Conservation (phyloP, 1,284 basidiomycete species). For the Moesziomyces globuligerus region DNA sequence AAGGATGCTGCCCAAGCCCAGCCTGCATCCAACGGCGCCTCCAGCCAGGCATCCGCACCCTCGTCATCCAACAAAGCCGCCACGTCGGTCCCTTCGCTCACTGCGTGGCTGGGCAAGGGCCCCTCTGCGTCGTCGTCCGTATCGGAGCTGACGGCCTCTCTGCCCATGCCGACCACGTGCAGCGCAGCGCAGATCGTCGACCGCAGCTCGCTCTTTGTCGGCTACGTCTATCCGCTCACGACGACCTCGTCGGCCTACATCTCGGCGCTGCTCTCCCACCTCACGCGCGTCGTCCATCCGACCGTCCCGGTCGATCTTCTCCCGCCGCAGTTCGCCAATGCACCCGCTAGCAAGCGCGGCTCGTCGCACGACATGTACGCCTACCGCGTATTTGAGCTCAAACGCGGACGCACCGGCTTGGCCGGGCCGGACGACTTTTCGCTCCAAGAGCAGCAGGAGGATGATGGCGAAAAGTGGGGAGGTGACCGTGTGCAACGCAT, state of each 20-base stretch:
- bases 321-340: constrained; percentile 54
- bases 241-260: constrained; percentile 38
- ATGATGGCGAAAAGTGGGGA: constrained; percentile 65
- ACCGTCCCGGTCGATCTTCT: constrained; percentile 47
- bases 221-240: constrained; percentile 60
- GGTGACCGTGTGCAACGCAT: constrained; percentile 53
- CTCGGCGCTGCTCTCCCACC: constrained; percentile 52
- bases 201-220: constrained; percentile 63
- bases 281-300: constrained; percentile 60
- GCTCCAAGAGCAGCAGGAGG: constrained; percentile 58
- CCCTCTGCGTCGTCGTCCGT: constrained; percentile 39
- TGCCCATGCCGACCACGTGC: constrained; percentile 56
- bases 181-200: constrained; percentile 56
- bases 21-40: neutral
- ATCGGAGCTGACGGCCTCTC: constrained; percentile 30
- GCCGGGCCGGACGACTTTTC: constrained; percentile 62
- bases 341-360: constrained; percentile 46
- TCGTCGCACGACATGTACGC: constrained; percentile 65
- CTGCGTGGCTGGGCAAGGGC: constrained; percentile 50
- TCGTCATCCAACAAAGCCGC: neutral
- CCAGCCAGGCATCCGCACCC: neutral
- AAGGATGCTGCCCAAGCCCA: constrained; percentile 15
- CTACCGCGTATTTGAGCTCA: constrained; percentile 58
- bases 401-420: constrained; percentile 53
- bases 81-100: constrained; percentile 24